A percentile compares a stretch with the other conserved stretches of the same genome.
Conservation (phyloP, 495 filamentous ascomycete genomes). For the Delitschia confertaspora region DNA sequence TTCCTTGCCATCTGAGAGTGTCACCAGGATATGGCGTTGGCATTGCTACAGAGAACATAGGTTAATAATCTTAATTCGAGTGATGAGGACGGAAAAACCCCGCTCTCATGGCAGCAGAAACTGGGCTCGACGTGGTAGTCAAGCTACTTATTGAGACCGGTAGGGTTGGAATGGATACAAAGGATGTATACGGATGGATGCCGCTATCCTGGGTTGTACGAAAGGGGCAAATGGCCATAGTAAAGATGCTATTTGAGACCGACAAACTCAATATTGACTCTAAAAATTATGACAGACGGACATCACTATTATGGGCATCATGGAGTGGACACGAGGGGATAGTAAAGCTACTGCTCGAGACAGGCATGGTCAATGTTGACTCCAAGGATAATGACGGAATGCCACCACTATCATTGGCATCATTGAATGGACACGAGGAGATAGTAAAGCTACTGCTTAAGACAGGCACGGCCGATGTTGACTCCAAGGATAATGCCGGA, state of each 20-base stretch:
- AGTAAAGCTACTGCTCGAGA: slow-evolving; percentile 5
- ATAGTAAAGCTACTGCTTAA: slow-evolving; percentile 6
- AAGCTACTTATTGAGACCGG: slow-evolving; percentile 1
- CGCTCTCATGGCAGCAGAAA: not conserved
- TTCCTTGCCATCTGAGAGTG: slow-evolving; percentile 1
- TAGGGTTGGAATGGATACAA: not conserved
- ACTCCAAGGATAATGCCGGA: not conserved
- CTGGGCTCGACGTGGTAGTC: slow-evolving; percentile 4
- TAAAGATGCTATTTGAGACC: slow-evolving; percentile 5
- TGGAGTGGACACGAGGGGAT: slow-evolving; percentile 4
- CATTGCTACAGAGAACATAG: not conserved
- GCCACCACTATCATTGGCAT: slow-evolving; percentile 6
- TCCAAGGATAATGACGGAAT: not conserved
- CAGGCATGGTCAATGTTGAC: not conserved
- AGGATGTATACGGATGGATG: not conserved
- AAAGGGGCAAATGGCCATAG: not conserved
- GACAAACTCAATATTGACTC: slow-evolving; percentile 2
- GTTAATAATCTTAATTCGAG: not conserved
- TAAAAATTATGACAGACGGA: not conserved
- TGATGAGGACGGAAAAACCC: not conserved
- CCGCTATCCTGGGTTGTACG: not conserved
- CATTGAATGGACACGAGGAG: slow-evolving; percentile 2
- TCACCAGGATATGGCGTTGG: slow-evolving; percentile 1
- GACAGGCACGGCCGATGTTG: not conserved
- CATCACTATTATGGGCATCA: slow-evolving; percentile 6